These are phyloP conservation scores for Podospora sp. DNA, from an alignment of 495 filamentous ascomycete genomes.

Conservation along the genomic window DNA sequence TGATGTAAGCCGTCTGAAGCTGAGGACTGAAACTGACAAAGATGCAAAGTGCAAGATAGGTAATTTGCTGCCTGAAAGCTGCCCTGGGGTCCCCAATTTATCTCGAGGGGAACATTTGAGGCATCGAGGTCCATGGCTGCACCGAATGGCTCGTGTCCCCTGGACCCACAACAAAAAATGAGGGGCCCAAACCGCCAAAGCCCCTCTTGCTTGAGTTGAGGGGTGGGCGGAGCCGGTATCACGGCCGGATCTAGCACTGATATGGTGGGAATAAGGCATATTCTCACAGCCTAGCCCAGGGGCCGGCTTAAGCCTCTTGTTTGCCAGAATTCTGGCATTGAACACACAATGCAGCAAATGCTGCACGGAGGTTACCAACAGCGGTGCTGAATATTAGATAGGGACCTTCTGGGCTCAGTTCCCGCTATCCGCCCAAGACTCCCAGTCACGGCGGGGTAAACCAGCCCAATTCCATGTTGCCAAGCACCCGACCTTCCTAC, in stretches of 20 bases:
- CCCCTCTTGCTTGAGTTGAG: neutral
- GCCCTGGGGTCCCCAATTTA: neutral
- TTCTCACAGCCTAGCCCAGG: neutral
- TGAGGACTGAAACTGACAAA: too few relatives aligned
- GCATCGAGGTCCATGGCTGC: neutral
- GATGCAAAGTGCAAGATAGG: neutral
- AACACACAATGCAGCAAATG: neutral
- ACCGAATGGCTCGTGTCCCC: neutral
- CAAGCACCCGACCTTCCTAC: conserved; percentile 23
- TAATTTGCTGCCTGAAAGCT: neutral
- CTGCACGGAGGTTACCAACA: neutral
- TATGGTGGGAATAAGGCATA: neutral
- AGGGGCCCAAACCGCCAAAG: neutral
- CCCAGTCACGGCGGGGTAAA: conserved; percentile 11
- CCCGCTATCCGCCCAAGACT: neutral
- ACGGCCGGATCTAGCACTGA: neutral
- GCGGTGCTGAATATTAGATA: neutral
- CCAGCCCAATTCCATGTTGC: conserved; percentile 34
- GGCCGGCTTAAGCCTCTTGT: neutral
- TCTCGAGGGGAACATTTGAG: neutral
- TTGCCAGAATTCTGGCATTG: neutral
- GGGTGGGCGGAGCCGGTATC: neutral
- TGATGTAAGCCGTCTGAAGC: neutral
- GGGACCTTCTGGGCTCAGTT: neutral
- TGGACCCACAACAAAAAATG: neutral